These are phyloP conservation scores for Euphorbia neoarborescens DNA, from an alignment of 441 rosid genomes.

Conservation along the genomic window DNA sequence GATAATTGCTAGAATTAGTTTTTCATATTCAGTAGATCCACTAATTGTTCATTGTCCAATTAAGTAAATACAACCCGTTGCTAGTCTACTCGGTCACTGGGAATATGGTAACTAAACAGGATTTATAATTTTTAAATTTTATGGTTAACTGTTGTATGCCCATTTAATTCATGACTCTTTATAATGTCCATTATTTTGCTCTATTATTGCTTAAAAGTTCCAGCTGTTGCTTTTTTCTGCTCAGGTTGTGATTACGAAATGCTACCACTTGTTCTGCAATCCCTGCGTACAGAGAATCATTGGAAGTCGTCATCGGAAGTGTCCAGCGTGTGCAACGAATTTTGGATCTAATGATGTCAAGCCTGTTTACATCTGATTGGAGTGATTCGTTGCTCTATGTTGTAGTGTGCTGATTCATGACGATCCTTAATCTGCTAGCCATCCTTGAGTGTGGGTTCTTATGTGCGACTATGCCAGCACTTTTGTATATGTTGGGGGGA, in stretches of 20 bases:
- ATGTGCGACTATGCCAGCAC: constrained; percentile 12
- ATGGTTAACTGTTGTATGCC: background rate
- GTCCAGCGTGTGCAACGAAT: constrained; percentile 75
- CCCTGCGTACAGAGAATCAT: constrained; percentile 67
- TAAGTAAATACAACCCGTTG: background rate
- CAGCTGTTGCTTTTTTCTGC: background rate
- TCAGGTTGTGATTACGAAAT: constrained; percentile 93
- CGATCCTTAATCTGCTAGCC: background rate
- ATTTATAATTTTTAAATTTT: background rate
- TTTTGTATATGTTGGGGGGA: constrained; percentile 22
- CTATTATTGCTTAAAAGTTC: background rate
- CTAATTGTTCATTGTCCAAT: background rate
- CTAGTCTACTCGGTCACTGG: background rate
- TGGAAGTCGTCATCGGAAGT: constrained; percentile 79
- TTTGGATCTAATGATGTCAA: constrained; percentile 82
- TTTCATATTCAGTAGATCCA: background rate
- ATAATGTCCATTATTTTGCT: background rate
- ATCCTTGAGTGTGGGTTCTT: background rate
- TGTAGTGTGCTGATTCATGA: constrained; percentile 4
- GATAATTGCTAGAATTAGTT: background rate
- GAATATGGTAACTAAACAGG: background rate
- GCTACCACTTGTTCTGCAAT: constrained; percentile 90
- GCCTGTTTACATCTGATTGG: constrained; percentile 63
- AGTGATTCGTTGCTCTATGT: background rate
- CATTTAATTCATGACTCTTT: background rate